Evolutionary conservation across 1,139 yeast genomes (phyloP), one percentile per base, ranked within the genome.

Genomic region (Suhomyces wounanorum): DNA sequence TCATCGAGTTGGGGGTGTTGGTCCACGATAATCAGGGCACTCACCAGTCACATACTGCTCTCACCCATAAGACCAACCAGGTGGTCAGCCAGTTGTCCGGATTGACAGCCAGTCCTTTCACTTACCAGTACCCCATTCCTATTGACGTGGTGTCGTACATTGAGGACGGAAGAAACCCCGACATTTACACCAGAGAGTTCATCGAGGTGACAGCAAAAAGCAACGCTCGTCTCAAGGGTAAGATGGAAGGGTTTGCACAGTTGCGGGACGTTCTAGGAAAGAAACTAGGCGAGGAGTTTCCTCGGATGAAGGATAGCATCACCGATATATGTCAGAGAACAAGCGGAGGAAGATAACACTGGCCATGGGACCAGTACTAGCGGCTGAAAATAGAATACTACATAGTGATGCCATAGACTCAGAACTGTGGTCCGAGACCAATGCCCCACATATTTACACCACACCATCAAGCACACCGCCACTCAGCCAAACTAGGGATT

Each of bases 91-190:
- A 75, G 56, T 64, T 77, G 31, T 67, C 72, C 1, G 69, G 69
- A 0, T 58, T 77, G 39, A 68, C 73, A 8, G 59, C 69, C n/a
- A 66, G 67, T 47, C 71, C 73, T 1, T 63, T 62, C 43, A 67
- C 72, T 1, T 63, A 60, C 37, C 70, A 74, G 49, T 75, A 64
- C 48, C 82, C 85, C 1, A 77, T 89, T 1, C 96, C 96, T 0
- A 66, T 86, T 43, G 96, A 89, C 62, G 91, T 89, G 14, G 72
- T 89, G 8, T 84, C 85, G 54, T 88, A 94, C 64, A 89, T 94
- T 43, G 98, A 94, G 64, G 96, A 91, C 61, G 99, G 99, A 2
- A 77, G 99, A 58, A 94, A 94, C 64, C 99, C 99, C 0, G 98
- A 94, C 64, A 92, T 94, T 44, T 94, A 94, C 67, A 91, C 98